Base-by-base conservation (phyloP, 441 rosid species). In the Sinapis alba region DNA sequence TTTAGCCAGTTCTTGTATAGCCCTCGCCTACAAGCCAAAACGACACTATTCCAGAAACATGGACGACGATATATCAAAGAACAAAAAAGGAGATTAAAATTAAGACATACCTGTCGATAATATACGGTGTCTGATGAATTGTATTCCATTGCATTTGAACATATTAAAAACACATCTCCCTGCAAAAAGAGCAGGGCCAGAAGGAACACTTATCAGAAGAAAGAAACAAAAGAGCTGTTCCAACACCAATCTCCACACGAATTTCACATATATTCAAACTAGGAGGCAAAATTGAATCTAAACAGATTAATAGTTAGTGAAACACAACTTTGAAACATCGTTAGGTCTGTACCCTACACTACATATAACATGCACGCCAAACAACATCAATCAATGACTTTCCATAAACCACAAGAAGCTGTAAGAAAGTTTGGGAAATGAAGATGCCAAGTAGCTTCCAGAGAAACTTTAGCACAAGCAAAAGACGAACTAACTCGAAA, bases 111-210 rank as follows among this genome's bases (percentile, higher is more conserved):
- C 97, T 93, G 98, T 56, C 94, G 86, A 73, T 80, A 89, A 79
- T 89, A 93, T 38, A 93, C 80, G 53, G 98, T 93, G 78, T 91
- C 98, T 8, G 98, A 78, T 15, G 97, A 60, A 84, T 93, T 93
- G 74, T 91, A 93, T 76, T 87, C 86, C 98, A 91, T 91, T 24
- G 98, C 98, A 66, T 93, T 93, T 10, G 97, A 78, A 81, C 98
- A 91, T 73, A 93, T 87, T 75, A 91, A 80, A 65, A 84, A 81
- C 62, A 93, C 81, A 50, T 93, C 98, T 70, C 84, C 83, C 98
- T 93, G 96, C 88, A 80, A 20, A 57, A 73, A 23, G n/a, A 43
- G 72, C 58, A 72, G 16, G 20, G 27, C 28, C 23, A 72, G 28
- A 66, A 62, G 62, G 6, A 0, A 54, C 2, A 45, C 3, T 9